Base-by-base conservation (phyloP, 345 rosid species). In the Hypericum perforatum region DNA sequence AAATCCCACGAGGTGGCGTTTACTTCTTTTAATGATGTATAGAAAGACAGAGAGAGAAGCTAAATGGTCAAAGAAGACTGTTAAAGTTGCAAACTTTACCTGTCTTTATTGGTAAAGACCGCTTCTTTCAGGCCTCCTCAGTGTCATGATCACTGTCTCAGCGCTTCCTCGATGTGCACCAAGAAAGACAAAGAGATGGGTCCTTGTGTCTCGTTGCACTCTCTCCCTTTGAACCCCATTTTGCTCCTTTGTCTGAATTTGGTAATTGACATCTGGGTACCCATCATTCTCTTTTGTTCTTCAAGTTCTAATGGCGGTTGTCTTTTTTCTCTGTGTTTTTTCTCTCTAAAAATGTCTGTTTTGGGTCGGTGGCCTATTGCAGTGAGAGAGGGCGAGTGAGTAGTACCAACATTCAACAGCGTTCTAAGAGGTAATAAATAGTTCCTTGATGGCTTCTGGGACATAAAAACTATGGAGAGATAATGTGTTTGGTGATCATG, bases 351-450 rank as follows among this genome's bases (percentile, higher is more conserved):
- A 11, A 16, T 57, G 37, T 12, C 41, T 39, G 56, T 61, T 9
- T 38, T 49, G 15, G 9, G 29, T 13, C 32, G 43, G 8, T 56
- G 42, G 55, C 60, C 56, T 41, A 60, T 58, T 70, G 40, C 45
- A 56, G 63, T 64, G 53, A 81, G 74, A 49, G 63, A 57, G 91
- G 81, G 52, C 49, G 75, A 63, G 56, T 70, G 75, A 65, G 63
- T 10, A 8, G 22, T 52, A 56, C 75, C 9, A 58, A 56, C 32
- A 22, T 22, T 47, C 94, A 92, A 79, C 80, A 78, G 72, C 94
- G 97, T 74, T 81, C 94, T 55, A 82, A 83, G 73, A 92, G 99
- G 99, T 92, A 68, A 56, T 44, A 65, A 52, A 59, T 51, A 56
- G 8, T 39, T 57, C 41, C 32, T 39, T 41, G 45, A 12, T 58